Evolutionary conservation across 2,329 filamentous ascomycete species (phyloP).

Genomic region (Exserohilum turcica): DNA sequence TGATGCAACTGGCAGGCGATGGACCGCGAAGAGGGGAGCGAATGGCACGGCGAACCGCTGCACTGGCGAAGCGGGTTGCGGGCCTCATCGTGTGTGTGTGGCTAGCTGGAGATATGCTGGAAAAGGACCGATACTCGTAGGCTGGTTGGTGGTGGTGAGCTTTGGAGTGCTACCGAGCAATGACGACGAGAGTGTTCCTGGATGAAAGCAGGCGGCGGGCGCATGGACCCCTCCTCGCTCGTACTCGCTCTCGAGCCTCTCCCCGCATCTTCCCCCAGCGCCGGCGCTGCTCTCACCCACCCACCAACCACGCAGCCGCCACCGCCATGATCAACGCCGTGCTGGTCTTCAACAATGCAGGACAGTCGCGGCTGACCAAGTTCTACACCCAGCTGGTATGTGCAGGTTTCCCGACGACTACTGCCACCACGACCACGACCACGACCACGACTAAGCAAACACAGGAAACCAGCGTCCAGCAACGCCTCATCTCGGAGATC

Average conservation of each 20-base stretch:
- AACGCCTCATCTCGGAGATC: slow-evolving; percentile 95
- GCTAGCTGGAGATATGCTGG: neutral
- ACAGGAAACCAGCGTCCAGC: slow-evolving; percentile 95
- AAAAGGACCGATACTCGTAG: neutral
- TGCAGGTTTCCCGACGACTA: slow-evolving; percentile 21
- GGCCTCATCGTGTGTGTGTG: slow-evolving; percentile 27
- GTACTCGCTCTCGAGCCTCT: no score
- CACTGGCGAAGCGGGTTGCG: slow-evolving; percentile 26
- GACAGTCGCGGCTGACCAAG: slow-evolving; percentile 93
- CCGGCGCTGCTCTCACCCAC: neutral
- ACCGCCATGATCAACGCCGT: slow-evolving; percentile 92
- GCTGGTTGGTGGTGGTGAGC: no score
- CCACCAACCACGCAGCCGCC: neutral
- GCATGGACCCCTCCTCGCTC: slow-evolving; percentile 10
- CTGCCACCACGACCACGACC: neutral
- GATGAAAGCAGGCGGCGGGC: slow-evolving; percentile 5
- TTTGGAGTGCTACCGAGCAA: slow-evolving; percentile 2
- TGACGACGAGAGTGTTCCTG: slow-evolving; percentile 10
- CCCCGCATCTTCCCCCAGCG: slow-evolving; percentile 11
- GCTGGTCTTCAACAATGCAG: slow-evolving; percentile 97
- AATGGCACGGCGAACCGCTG: slow-evolving; percentile 29
- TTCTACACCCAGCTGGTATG: slow-evolving; percentile 95
- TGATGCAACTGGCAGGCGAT: slow-evolving; percentile 34
- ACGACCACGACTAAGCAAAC: slow-evolving; percentile 1
- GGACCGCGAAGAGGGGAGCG: slow-evolving; percentile 28